Base-by-base conservation (phyloP, 2,329 filamentous ascomycete genomes). In the Mycosphaerella arachidis region DNA sequence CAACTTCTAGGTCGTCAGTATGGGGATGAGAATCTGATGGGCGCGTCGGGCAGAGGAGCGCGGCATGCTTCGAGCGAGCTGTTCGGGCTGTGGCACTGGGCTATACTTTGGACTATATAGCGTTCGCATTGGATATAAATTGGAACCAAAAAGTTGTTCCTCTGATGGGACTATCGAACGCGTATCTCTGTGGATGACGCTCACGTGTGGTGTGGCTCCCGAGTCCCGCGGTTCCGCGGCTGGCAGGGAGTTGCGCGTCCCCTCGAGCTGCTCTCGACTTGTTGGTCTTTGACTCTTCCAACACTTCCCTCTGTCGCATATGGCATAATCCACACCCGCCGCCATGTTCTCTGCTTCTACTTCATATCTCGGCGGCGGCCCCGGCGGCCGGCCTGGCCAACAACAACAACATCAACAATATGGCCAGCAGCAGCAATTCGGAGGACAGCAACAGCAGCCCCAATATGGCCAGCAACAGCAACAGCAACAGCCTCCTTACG, bases 281-380 rank as follows among this genome's bases (percentile, higher is more conserved):
- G 24, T 24, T 24, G 24, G 24, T 24, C 24, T 35, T 31, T 20
- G 50, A 18, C 50, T 18, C 24, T 6, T 9, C 27, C 13, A 31
- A 29, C 48, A 51, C 30, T 52, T 20, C 43, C 18, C 30, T 58
- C 46, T 18, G 37, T 48, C 53, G 58, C 62, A 62, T 64, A 52
- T 52, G 30, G 50, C 50, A 52, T 48, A 46, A 59, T 59, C 43
- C 55, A 50, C 52, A 31, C 52, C 43, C 54, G 46, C 35, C 53
- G 59, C 35, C 77, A 97, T 97, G 93, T 97, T 91, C 79, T 94
- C 91, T 67, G 91, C 88, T 75, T 90, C 91, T 67, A 95, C 90
- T 80, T 87, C 90, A 66, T 97, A 88, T 76, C 79, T 96, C 71
- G 91, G 91, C 76, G 89, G 87, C 78, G 84, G 83, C 75, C 91